These are phyloP conservation scores for Lolium multiflorum DNA, from an alignment of 176 grass and related monocot species.

Conservation along the genomic window DNA sequence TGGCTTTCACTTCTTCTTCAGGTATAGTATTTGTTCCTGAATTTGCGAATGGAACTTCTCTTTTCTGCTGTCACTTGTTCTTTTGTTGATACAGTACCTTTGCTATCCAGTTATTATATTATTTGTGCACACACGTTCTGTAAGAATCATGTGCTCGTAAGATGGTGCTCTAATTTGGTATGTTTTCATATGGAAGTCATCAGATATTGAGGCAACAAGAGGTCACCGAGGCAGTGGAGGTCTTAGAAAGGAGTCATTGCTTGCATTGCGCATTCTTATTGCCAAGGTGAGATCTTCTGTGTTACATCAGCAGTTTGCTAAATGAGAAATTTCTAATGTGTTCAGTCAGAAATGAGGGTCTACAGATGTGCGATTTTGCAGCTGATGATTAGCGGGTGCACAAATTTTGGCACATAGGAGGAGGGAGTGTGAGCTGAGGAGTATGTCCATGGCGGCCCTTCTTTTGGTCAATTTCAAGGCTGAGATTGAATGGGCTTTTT, in stretches of 20 bases:
- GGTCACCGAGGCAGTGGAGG: constrained; percentile 80
- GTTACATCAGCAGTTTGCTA: not conserved
- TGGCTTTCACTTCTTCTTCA: constrained; percentile 94
- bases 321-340: not conserved
- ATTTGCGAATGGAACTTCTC: not conserved
- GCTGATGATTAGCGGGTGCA: too few relatives aligned
- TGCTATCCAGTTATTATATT: too few relatives aligned
- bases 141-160: constrained; percentile 30
- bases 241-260: constrained; percentile 84
- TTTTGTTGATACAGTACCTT: constrained; percentile 33
- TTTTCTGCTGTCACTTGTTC: not conserved
- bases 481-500: too few relatives aligned
- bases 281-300: constrained; percentile 66
- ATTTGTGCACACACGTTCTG: not conserved
- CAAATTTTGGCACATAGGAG: too few relatives aligned
- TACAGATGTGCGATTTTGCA: too few relatives aligned
- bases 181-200: constrained; percentile 61
- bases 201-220: constrained; percentile 83
- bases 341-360: constrained; percentile 23
- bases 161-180: constrained; percentile 30
- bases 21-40: constrained; percentile 48
- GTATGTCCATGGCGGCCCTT: too few relatives aligned
- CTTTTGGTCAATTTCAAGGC: too few relatives aligned
- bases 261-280: constrained; percentile 81
- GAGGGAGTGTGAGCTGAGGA: too few relatives aligned